phyloP scores from a whole-genome alignment of 2,329 filamentous ascomycete genomes.

The Fusarium sp. region DNA sequence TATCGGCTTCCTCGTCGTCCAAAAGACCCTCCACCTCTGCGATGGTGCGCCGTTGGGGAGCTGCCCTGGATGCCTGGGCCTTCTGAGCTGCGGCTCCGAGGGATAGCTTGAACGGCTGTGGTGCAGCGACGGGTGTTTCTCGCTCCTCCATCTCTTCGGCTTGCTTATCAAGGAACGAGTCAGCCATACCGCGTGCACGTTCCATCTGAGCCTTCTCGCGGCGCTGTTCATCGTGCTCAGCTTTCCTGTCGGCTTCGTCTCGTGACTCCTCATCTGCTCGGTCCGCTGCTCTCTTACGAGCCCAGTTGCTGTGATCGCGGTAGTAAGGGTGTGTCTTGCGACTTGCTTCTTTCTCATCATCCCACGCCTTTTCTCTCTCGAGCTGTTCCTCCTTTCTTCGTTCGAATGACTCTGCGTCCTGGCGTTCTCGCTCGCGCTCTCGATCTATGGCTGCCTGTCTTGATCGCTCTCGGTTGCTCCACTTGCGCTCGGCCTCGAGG shows the following conservation, averaged over 20 bases:
- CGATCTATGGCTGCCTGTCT: slow-evolving; percentile 87
- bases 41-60: slow-evolving; percentile 78
- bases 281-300: slow-evolving; percentile 81
- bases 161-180: slow-evolving; percentile 89
- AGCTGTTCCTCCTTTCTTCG: slow-evolving; percentile 78
- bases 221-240: slow-evolving; percentile 80
- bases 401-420: slow-evolving; percentile 75
- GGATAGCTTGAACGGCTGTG: slow-evolving; percentile 90
- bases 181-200: slow-evolving; percentile 84
- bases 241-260: slow-evolving; percentile 85
- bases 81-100: slow-evolving; percentile 89
- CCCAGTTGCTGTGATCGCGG: slow-evolving; percentile 85
- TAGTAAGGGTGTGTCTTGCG: slow-evolving; percentile 86
- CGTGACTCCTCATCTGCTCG: slow-evolving; percentile 78
- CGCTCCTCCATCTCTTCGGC: slow-evolving; percentile 78
- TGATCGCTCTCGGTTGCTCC: slow-evolving; percentile 89
- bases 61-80: slow-evolving; percentile 67
- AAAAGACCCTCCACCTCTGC: slow-evolving; percentile 94
- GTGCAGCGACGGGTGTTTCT: slow-evolving; percentile 60
- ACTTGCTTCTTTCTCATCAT: slow-evolving; percentile 86
- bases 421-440: slow-evolving; percentile 82
- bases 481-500: slow-evolving; percentile 86
- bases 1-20: slow-evolving; percentile 91
- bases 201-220: slow-evolving; percentile 79
- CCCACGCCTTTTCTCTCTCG: slow-evolving; percentile 75